These are phyloP conservation scores for Neurospora terricola DNA, from an alignment of 495 filamentous ascomycete genomes.

Conservation along the genomic window DNA sequence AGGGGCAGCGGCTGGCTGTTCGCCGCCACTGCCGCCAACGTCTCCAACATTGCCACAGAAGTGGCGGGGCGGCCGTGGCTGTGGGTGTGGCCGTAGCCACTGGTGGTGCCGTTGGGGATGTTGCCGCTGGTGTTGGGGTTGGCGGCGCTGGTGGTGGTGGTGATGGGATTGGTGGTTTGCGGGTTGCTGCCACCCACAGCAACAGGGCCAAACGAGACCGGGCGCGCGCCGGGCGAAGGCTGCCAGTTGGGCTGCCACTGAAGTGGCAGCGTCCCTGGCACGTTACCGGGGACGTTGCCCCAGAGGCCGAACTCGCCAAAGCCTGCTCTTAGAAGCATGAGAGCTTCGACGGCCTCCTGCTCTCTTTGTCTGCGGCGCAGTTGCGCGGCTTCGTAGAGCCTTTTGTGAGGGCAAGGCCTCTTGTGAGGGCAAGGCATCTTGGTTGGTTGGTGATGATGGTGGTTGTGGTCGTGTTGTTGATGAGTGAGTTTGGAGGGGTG, in stretches of 20 bases:
- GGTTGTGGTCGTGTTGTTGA: neutral
- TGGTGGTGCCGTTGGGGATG: neutral
- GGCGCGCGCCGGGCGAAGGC: neutral
- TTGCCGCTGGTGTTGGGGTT: neutral
- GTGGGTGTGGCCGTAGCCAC: neutral
- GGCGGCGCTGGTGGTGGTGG: neutral
- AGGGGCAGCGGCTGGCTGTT: neutral
- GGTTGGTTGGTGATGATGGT: neutral
- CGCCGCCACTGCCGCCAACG: neutral
- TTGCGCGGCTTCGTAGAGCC: neutral
- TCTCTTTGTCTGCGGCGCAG: neutral
- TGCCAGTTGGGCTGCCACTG: neutral
- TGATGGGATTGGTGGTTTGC: neutral
- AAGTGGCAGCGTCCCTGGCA: neutral
- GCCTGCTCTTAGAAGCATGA: neutral
- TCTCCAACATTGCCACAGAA: neutral
- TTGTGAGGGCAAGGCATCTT: neutral
- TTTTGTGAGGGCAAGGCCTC: neutral
- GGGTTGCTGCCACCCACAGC: neutral
- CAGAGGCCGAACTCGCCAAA: neutral
- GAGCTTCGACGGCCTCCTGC: neutral
- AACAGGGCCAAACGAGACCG: neutral
- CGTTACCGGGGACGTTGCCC: neutral
- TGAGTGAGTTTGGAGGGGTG: neutral
- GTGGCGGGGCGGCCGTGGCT: neutral